phyloP scores from a whole-genome alignment of 495 filamentous ascomycete species.

The Neurospora sp. region DNA sequence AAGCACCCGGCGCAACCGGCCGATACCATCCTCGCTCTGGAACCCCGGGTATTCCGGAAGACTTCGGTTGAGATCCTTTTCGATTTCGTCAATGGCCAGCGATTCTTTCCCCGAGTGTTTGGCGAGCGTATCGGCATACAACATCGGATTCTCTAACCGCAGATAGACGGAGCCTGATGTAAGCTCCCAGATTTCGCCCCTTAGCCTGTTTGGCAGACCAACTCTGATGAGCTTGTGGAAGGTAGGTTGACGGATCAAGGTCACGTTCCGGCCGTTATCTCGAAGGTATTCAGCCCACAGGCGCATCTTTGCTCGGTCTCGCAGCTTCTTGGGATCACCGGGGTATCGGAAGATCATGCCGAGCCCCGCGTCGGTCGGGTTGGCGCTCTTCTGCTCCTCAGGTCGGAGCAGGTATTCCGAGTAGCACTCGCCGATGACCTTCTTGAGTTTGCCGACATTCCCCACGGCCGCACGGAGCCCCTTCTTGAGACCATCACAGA shows the following conservation, averaged over 20 bases:
- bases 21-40: constrained; percentile 93
- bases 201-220: constrained; percentile 82
- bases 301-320: constrained; percentile 94
- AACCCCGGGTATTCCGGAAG: constrained; percentile 95
- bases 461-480: constrained; percentile 75
- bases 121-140: constrained; percentile 72
- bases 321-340: constrained; percentile 87
- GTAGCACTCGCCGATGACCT: constrained; percentile 73
- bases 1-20: constrained; percentile 74
- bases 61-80: constrained; percentile 94
- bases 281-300: constrained; percentile 93
- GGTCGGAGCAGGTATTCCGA: constrained; percentile 79
- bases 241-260: constrained; percentile 85
- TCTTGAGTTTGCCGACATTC: constrained; percentile 71
- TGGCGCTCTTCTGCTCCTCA: constrained; percentile 45
- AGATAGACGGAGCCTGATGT: constrained; percentile 84
- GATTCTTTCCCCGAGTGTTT: constrained; percentile 78
- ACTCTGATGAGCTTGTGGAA: constrained; percentile 97
- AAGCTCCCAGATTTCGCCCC: constrained; percentile 94
- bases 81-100: constrained; percentile 94
- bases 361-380: constrained; percentile 79
- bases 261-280: constrained; percentile 91
- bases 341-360: constrained; percentile 93
- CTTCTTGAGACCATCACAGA: constrained; percentile 90
- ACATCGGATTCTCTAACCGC: constrained; percentile 71